Evolutionary conservation across 805 yeast species (phyloP).

Genomic region (Starmerella powellii): DNA sequence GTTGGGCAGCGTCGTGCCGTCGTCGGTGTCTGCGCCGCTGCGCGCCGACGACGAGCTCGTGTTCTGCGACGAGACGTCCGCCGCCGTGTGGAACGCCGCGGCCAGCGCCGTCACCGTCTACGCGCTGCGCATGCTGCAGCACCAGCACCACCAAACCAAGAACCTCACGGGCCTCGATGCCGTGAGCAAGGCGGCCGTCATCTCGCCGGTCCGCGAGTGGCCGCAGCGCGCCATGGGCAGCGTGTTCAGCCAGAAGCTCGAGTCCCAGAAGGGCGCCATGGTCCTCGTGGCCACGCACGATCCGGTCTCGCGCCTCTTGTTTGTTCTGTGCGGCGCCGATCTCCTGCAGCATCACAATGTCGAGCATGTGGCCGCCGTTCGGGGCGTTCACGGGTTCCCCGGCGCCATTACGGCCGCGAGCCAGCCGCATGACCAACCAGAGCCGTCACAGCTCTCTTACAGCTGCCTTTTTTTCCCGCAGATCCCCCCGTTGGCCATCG

Average conservation of each 20-base stretch:
- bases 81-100: constrained; percentile 5
- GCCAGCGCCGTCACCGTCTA: background rate
- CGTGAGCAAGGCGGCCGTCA: constrained; percentile 8
- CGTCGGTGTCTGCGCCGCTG: constrained; percentile 12
- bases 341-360: constrained; percentile 9
- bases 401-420: background rate
- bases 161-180: background rate
- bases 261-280: background rate
- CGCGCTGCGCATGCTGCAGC: constrained; percentile 1
- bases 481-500: constrained; percentile 2
- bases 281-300: constrained; percentile 10
- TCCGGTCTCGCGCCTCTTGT: constrained; percentile 1
- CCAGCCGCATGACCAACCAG: no score
- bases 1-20: constrained; percentile 9
- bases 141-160: background rate
- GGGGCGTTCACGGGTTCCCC: constrained; percentile 13
- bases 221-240: constrained; percentile 6
- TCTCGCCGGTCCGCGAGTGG: constrained; percentile 14
- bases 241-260: constrained; percentile 10
- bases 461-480: constrained; percentile 9
- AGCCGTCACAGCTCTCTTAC: background rate
- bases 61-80: constrained; percentile 6
- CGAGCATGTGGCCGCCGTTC: constrained; percentile 3
- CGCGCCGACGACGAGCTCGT: constrained; percentile 7
- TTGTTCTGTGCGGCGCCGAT: constrained; percentile 5